Percentiles rank a stretch among this genome's conserved stretches.
Conservation (phyloP, 169 alveolate species). For the Eimeria brunetti region DNA sequence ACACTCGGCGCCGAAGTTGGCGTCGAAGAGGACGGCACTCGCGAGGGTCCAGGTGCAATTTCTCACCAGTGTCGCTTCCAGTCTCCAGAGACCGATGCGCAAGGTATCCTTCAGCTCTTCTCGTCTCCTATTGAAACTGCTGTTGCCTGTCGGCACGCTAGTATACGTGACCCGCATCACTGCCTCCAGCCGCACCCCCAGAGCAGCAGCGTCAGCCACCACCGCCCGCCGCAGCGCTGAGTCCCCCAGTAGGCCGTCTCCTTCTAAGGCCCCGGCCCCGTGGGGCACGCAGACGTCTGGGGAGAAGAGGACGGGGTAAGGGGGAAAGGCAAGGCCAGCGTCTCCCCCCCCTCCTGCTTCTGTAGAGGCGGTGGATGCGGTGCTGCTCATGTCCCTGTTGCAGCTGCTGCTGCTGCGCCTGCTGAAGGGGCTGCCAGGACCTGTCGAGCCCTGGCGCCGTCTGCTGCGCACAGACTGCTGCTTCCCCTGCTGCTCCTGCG, state of each 20-base stretch:
- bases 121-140: constrained; percentile 2
- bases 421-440: background rate
- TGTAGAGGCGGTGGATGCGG: constrained; percentile 39
- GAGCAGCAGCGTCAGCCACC: constrained; percentile 32
- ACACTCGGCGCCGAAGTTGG: constrained; percentile 47
- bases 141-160: constrained; percentile 56
- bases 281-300: constrained; percentile 53
- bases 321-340: constrained; percentile 59
- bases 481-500: constrained; percentile 25
- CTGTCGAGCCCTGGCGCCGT: background rate
- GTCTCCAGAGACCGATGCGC: constrained; percentile 62
- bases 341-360: constrained; percentile 1
- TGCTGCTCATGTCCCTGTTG: constrained; percentile 52
- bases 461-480: background rate
- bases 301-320: constrained; percentile 39
- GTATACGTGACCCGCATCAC: constrained; percentile 39
- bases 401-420: constrained; percentile 37
- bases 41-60: constrained; percentile 80
- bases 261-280: background rate
- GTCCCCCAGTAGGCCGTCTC: constrained; percentile 31
- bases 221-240: constrained; percentile 33
- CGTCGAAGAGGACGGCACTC: constrained; percentile 58
- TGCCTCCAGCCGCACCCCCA: constrained; percentile 68
- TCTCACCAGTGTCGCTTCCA: constrained; percentile 49
- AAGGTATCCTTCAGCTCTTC: constrained; percentile 66